Evolutionary conservation across 1,284 basidiomycete species (phyloP).

Genomic region (Cutaneotrichosporon arboriforme): DNA sequence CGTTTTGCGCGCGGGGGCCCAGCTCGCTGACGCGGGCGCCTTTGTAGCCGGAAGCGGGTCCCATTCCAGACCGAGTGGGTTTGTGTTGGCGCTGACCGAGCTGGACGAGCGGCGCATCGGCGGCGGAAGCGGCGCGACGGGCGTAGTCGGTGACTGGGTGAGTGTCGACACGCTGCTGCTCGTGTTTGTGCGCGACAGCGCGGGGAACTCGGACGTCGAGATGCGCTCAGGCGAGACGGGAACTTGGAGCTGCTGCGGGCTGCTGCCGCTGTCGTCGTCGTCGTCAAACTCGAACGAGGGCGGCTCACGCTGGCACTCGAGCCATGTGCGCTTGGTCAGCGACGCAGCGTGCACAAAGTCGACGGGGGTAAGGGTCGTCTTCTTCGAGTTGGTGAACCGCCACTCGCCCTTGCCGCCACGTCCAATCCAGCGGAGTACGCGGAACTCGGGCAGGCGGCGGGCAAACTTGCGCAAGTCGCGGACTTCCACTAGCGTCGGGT

Average conservation of each 20-base stretch:
- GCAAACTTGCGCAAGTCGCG: constrained; percentile 30
- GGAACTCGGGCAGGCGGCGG: constrained; percentile 24
- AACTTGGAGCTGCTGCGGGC: constrained; percentile 6
- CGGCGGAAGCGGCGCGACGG: not conserved
- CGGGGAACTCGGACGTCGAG: constrained; percentile 9
- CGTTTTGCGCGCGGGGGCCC: not conserved
- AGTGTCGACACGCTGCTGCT: constrained; percentile 9
- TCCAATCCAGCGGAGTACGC: constrained; percentile 24
- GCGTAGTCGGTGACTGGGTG: constrained; percentile 2
- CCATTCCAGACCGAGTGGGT: constrained; percentile 17
- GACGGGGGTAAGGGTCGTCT: constrained; percentile 19
- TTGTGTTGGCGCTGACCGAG: constrained; percentile 1
- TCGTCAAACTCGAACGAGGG: constrained; percentile 16
- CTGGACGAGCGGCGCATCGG: constrained; percentile 6
- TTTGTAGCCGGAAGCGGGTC: constrained; percentile 3
- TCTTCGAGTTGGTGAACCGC: constrained; percentile 18
- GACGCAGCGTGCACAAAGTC: constrained; percentile 22
- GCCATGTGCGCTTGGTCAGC: constrained; percentile 16
- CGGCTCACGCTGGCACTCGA: constrained; percentile 15
- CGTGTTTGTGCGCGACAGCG: constrained; percentile 15
- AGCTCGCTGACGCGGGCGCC: not conserved
- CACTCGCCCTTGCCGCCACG: constrained; percentile 30
- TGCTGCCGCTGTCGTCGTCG: constrained; percentile 5
- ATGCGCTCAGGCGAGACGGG: constrained; percentile 12
- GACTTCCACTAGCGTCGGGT: constrained; percentile 22